Base-by-base conservation (phyloP, 176 grass and related monocot species). In the Cenchrus purpureus region DNA sequence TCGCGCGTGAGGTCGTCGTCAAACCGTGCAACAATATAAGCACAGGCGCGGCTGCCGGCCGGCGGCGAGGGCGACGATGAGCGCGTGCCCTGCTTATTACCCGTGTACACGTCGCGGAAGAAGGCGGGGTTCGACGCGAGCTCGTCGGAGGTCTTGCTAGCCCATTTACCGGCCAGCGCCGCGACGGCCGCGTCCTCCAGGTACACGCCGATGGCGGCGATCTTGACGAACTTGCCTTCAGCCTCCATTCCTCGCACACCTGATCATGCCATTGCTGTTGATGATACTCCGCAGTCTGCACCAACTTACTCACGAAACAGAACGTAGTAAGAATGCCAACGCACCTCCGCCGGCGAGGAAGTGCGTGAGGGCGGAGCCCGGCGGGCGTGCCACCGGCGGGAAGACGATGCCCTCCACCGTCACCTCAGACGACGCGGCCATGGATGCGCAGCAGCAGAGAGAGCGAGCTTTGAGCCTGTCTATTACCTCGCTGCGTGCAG, bases 181-280 rank as follows among this genome's bases (percentile, higher is more conserved):
- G 79, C n/a, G 65, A 90, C 29, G 20, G 95, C 91, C 12, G 73
- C 83, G 20, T 93, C 89, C 72, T 98, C 85, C 19, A 98, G 52
- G 80, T 98, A 95, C 14, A 98, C 76, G 76, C 91, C 95, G 89
- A 98, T 98, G 77, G 91, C 93, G 11, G 95, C 95, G 89, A 98
- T 93, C 66, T 91, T 89, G 25, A 98, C 66, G 85, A 98, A 98
- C 15, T 53, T 86, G 65, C 95, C 95, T 0, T 76, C 89, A 6
- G 91, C 91, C 58, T 98, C 91, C 79, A 93, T 4, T 3, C 92
- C 92, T 4, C 95, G 74, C 78, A 82, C 85, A 6, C 95, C 95
- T 94, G 31, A 43, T 44, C 34, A 8, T 10, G 11, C 0, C 8
- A 25, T 45, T 0, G 10, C 59, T 11, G n/a, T 11, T 13, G 10